Percentiles rank a stretch among this genome's conserved stretches.
These are phyloP conservation scores for Hippophae tibetana DNA, from an alignment of 306 rosid species.

Conservation along the genomic window DNA sequence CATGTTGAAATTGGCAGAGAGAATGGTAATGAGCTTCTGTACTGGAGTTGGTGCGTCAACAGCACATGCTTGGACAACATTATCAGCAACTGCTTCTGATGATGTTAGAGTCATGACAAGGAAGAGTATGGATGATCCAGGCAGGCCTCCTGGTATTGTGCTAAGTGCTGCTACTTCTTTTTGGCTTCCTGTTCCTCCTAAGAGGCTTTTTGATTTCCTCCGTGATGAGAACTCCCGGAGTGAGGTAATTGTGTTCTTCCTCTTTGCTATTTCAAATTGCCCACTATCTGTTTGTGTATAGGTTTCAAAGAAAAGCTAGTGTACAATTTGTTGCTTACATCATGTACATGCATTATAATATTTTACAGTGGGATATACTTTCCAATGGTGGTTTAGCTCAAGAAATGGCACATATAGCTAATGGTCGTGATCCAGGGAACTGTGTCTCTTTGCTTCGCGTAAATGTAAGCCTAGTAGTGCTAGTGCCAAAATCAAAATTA, in stretches of 20 bases:
- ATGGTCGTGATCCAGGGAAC: constrained; percentile 62
- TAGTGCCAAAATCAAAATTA: not conserved
- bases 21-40: constrained; percentile 58
- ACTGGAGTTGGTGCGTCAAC: constrained; percentile 54
- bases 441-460: constrained; percentile 54
- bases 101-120: constrained; percentile 58
- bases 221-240: constrained; percentile 39
- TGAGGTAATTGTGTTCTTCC: constrained; percentile 31
- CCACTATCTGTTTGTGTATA: too few relatives aligned
- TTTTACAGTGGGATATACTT: constrained; percentile 79
- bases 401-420: constrained; percentile 65
- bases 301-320: too few relatives aligned
- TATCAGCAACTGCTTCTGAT: constrained; percentile 41
- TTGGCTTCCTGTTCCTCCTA: constrained; percentile 53
- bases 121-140: constrained; percentile 49
- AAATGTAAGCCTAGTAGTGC: constrained; percentile 36
- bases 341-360: too few relatives aligned
- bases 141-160: constrained; percentile 54
- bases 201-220: constrained; percentile 49
- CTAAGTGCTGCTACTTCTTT: constrained; percentile 70
- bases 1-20: constrained; percentile 55
- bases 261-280: too few relatives aligned
- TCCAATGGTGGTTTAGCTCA: constrained; percentile 44
- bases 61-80: constrained; percentile 72
- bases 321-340: too few relatives aligned